Base-by-base conservation (phyloP, 192 early-diverging fungal genomes). In the Coemansia sp. region DNA sequence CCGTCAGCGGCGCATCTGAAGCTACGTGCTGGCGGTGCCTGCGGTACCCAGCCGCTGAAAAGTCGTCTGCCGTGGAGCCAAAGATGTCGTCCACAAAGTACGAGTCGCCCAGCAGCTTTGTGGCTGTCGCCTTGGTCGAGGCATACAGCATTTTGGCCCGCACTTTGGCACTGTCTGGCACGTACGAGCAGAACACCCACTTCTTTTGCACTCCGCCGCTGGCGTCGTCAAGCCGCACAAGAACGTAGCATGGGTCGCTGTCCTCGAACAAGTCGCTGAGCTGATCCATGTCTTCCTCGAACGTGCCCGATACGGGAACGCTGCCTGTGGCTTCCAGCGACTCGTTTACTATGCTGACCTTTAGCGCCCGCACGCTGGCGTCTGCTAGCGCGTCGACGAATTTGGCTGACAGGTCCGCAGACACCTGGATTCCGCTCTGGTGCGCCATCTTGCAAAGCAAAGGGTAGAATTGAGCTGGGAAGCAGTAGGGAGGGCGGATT, bases 71-170 rank as follows among this genome's bases (percentile, higher is more conserved):
- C 0, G 76, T 79, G 32, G 92, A 92, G 22, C 89, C 94, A 77
- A 92, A 93, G 62, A 98, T 82, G 15, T 82, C 85, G 67, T 98
- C 93, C 9, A 84, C 85, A 78, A 96, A 94, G 29, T 86, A 83
- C 45, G 86, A 84, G 34, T 92, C 91, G 19, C 95, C 95, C 34
- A 96, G 79, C 2, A 89, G 86, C 74, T 89, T 92, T 17, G 85
- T 79, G 57, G 96, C 72, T 7, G 91, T 87, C 9, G 91, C 89
- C 59, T 90, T 88, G 22, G 91, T 88, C 7, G 94, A 87, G 11
- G 96, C 94, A 66, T 96, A 95, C 38, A 99, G 82, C 94, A 96
- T 99, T 75, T 97, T 97, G 58, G 93, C 89, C 23, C 95, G 84
- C 32, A 96, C 89, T 35, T 83, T 85, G 25, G 92, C 89, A 29